Base-by-base conservation (phyloP, 2,329 filamentous ascomycete species). In the Cyphellophora europaea region DNA sequence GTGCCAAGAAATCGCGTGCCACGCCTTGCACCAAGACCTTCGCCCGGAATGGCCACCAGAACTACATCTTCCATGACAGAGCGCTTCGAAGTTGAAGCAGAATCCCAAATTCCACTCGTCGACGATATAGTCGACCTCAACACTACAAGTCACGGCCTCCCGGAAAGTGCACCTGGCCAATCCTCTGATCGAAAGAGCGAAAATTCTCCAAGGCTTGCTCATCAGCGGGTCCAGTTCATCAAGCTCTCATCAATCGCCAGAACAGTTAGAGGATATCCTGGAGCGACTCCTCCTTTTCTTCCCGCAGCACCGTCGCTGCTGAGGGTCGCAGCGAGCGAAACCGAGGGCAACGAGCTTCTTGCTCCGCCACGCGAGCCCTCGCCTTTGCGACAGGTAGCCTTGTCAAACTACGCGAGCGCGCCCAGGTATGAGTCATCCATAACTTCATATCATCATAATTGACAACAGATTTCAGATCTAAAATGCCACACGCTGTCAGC, bases 401-500 rank as follows among this genome's bases (percentile, higher is more conserved):
- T 40, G 19, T 42, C 44, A n/a, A 32, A 33, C 35, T 42, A 21
- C 19, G 29, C 40, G 4, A 18, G 15, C 12, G 13, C 16, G 11
- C 19, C n/a, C 5, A 30, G 32, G 32, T 25, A 46, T 42, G 43
- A 44, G 16, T 46, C 37, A 42, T 39, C 17, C 16, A 4, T 15
- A 4, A n/a, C 11, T n/a, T n/a, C n/a, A n/a, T n/a, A n/a, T n/a
- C n/a, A n/a, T n/a, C n/a, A n/a, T n/a, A n/a, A n/a, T n/a, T n/a
- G n/a, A n/a, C n/a, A n/a, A n/a, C n/a, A n/a, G n/a, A n/a, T n/a
- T n/a, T n/a, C n/a, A n/a, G n/a, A n/a, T n/a, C n/a, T n/a, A 41
- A 11, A 11, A 51, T 51, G 50, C 50, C 50, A 37, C 49, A 53
- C 33, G 49, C 44, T 14, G 33, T 38, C 19, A 46, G 35, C 31